Base-by-base conservation (phyloP, 2,329 filamentous ascomycete genomes). In the Ustilaginoidea virens region DNA sequence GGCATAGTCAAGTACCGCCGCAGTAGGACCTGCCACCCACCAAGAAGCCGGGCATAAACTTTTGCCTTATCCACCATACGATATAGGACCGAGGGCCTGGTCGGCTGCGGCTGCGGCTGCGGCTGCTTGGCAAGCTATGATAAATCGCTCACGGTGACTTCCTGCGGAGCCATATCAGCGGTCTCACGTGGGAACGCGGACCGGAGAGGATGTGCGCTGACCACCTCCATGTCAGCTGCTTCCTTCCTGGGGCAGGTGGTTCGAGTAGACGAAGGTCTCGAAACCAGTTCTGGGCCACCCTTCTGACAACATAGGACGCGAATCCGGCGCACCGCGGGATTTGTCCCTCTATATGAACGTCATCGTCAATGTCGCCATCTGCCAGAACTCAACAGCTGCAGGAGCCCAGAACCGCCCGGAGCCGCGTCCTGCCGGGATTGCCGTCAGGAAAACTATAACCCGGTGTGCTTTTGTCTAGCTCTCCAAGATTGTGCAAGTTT, bases 141-240 rank as follows among this genome's bases (percentile, higher is more conserved):
- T 35, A 25, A 35, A 25, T 33, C 35, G 35, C 33, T 31, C 32
- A 32, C n/a, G n/a, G n/a, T n/a, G n/a, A n/a, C n/a, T n/a, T n/a
- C n/a, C n/a, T n/a, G n/a, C n/a, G n/a, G n/a, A n/a, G n/a, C n/a
- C n/a, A n/a, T n/a, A n/a, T n/a, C n/a, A n/a, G n/a, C n/a, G n/a
- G n/a, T n/a, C n/a, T n/a, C n/a, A n/a, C n/a, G n/a, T n/a, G n/a
- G n/a, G n/a, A n/a, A n/a, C n/a, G n/a, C n/a, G n/a, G n/a, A n/a
- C n/a, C n/a, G n/a, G n/a, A n/a, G n/a, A n/a, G n/a, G n/a, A n/a
- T n/a, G n/a, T n/a, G n/a, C n/a, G n/a, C n/a, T n/a, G n/a, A n/a
- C n/a, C n/a, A n/a, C n/a, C n/a, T n/a, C n/a, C n/a, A n/a, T n/a
- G n/a, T n/a, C n/a, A n/a, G n/a, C n/a, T n/a, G n/a, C n/a, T n/a